Conservation (phyloP, 805 yeast species). For the Kregervanrija delftensis region DNA sequence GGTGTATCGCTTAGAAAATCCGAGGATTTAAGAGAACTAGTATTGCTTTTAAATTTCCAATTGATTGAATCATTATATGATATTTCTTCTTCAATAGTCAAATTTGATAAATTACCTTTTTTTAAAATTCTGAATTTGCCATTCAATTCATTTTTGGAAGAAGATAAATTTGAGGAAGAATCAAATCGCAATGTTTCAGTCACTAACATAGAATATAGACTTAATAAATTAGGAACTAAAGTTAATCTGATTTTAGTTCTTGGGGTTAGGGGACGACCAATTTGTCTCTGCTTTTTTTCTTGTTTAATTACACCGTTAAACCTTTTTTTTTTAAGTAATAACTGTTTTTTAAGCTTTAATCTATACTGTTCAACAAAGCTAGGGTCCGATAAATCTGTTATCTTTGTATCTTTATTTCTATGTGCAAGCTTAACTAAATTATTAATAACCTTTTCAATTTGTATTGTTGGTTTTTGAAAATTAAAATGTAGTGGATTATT, state of each 20-base stretch:
- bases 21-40: not conserved
- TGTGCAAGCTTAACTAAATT: constrained; percentile 7
- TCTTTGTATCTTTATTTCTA: constrained; percentile 7
- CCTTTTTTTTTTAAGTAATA: not conserved
- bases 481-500: constrained; percentile 1
- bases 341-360: constrained; percentile 4
- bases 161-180: not conserved
- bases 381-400: constrained; percentile 4
- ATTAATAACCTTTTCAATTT: not conserved
- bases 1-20: not conserved
- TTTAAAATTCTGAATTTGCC: constrained; percentile 5
- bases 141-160: not conserved
- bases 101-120: constrained; percentile 3
- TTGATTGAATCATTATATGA: constrained; percentile 4
- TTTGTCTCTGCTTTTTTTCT: constrained; percentile 10
- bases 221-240: constrained; percentile 35
- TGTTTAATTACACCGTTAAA: not conserved
- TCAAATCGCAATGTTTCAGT: constrained; percentile 17
- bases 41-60: constrained; percentile 9
- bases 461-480: not conserved
- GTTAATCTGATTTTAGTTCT: constrained; percentile 45
- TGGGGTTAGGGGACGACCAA: constrained; percentile 42
- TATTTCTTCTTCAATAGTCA: constrained; percentile 5
- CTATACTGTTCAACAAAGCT: not conserved
- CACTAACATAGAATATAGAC: constrained; percentile 37